Base-by-base conservation (phyloP, 495 filamentous ascomycete genomes). In the Penicillium crystallinum region DNA sequence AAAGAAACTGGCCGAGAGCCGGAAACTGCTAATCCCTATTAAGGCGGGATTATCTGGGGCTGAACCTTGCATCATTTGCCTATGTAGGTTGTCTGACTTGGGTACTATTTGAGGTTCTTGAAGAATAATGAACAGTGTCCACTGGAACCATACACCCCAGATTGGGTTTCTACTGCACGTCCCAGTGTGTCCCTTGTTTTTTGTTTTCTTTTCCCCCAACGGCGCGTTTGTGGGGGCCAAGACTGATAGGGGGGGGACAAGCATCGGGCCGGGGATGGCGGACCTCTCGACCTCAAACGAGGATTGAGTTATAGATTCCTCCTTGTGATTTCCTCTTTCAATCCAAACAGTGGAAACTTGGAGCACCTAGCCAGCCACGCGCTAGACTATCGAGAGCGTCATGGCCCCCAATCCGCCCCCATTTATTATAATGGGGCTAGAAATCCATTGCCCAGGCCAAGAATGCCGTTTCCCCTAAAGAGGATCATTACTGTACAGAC, bases 151-250 rank as follows among this genome's bases (percentile, higher is more conserved):
- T 31, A 17, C 27, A 30, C 12, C 4, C 33, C 34, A 46, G 35
- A 39, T 38, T 43, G 38, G 35, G 30, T 21, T 19, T 10, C 12
- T 14, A 25, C 15, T 52, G 31, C 50, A 37, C 48, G 12, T 6
- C 31, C 4, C 17, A 31, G 43, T 47, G 35, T 46, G 33, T 31
- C 29, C 10, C 29, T 29, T 29, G 25, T 34, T 14, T 14, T 40
- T 11, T 23, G 11, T 37, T 42, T 27, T 35, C 31, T 30, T 47
- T 36, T 37, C 10, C 46, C 4, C 37, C 37, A 65, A 62, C 62
- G 56, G 62, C 46, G 51, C 23, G 59, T 55, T 56, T 49, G 56
- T 62, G 59, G 56, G 62, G 62, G 60, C 57, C 48, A 41, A 54
- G 45, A 27, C 19, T 42, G 25, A 50, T 23, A 35, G 36, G 37